Base-by-base conservation (phyloP, 441 rosid species). In the Adansonia gregorii region DNA sequence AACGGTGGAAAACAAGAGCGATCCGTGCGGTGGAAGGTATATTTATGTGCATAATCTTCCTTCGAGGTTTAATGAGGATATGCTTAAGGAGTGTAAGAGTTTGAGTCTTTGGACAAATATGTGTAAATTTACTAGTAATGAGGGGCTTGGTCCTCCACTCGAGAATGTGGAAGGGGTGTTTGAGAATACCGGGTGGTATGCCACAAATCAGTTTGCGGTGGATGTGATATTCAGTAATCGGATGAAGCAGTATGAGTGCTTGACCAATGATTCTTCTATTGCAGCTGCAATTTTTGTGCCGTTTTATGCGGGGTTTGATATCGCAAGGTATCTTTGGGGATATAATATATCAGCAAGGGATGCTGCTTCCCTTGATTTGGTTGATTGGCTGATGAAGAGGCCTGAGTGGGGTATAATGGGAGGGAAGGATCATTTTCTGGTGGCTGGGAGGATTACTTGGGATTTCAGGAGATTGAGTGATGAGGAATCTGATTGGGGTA, bases 371-470 rank as follows among this genome's bases (percentile, higher is more conserved):
- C 97, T 92, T 66, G 97, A 87, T 79, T 83, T 95, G 89, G 99
- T 91, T 4, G 88, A 92, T 76, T 95, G 99, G 98, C 92, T 95
- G 51, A 83, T 80, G 88, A 94, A 92, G 87, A 88, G 90, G 78
- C 93, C 94, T 4, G 99, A 95, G 83, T 95, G 98, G 98, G 87
- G 85, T 15, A 86, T 95, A 6, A 94, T 92, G 98, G 88, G 82
- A 65, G 99, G 99, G 9, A 90, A 83, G 89, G 97, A 95, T 85
- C 99, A 95, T 86, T 95, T 95, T 78, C 89, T 95, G 71, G 98
- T 95, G 70, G 98, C 97, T 0, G 99, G 99, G 66, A 88, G 99
- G 88, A 95, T 95, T 31, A 94, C 98, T 0, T 95, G 99, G 99
- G 99, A 95, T 85, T 95, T 95, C 78, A 91, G 99, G 89, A 91